phyloP scores from a whole-genome alignment of 2,329 filamentous ascomycete species.

The Colletotrichum ledebouriae region DNA sequence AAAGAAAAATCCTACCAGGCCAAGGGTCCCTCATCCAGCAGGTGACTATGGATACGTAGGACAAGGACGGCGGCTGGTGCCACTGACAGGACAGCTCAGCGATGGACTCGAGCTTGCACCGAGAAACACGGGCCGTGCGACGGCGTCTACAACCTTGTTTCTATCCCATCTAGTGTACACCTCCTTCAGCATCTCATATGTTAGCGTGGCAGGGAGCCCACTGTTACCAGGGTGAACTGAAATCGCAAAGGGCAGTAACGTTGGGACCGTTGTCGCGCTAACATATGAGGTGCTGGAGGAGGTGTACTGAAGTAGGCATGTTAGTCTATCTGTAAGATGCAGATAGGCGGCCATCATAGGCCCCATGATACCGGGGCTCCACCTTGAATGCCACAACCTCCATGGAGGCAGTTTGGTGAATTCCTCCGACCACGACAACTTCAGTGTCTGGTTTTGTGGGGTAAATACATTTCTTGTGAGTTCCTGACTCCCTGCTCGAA shows the following conservation, averaged over 20 bases:
- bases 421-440: constrained; percentile 4
- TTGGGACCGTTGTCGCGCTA: too few relatives aligned
- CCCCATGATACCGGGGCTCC: constrained; percentile 38
- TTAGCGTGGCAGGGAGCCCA: too few relatives aligned
- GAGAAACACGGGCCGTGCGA: constrained; percentile 36
- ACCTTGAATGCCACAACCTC: constrained; percentile 29
- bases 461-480: constrained; percentile 3
- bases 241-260: too few relatives aligned
- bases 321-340: constrained; percentile 38
- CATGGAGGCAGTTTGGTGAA: constrained; percentile 16
- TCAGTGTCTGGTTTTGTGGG: constrained; percentile 29
- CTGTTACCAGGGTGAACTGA: too few relatives aligned
- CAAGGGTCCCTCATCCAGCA: constrained; percentile 13
- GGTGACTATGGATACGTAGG: constrained; percentile 12
- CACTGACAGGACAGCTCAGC: constrained; percentile 16
- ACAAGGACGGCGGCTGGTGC: constrained; percentile 5
- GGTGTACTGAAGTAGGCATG: constrained; percentile 10
- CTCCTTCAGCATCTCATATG: too few relatives aligned
- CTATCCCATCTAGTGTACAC: constrained; percentile 24
- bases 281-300: too few relatives aligned
- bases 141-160: constrained; percentile 34
- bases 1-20: constrained; percentile 19
- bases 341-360: constrained; percentile 28
- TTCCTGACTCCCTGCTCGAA: constrained; percentile 13
- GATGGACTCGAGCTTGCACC: constrained; percentile 21